A percentile compares a stretch with the other conserved stretches of the same genome.
Conservation (phyloP, 1,284 basidiomycete species). For the Rhodotorula sp. region DNA sequence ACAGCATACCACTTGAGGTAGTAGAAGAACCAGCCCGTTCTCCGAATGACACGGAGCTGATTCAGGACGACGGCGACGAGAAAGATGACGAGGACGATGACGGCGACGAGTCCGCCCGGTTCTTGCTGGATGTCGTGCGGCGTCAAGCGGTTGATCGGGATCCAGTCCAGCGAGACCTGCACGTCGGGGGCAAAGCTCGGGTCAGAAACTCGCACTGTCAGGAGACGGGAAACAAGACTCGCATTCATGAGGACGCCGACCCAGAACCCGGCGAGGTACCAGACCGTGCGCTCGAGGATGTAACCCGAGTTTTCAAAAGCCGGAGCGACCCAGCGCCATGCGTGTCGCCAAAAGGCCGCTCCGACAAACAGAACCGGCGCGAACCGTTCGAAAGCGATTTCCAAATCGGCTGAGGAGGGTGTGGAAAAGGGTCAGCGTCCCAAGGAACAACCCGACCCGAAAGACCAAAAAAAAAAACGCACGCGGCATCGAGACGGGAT, state of each 20-base stretch:
- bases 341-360: constrained; percentile 75
- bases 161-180: constrained; percentile 53
- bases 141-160: constrained; percentile 72
- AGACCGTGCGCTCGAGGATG: constrained; percentile 70
- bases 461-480: constrained; percentile 39
- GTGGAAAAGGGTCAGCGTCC: constrained; percentile 18
- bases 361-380: constrained; percentile 74
- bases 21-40: constrained; percentile 73
- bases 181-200: no score
- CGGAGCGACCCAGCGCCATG: constrained; percentile 72
- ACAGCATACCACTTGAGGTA: constrained; percentile 46
- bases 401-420: constrained; percentile 51
- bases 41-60: constrained; percentile 77
- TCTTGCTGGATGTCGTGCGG: constrained; percentile 67
- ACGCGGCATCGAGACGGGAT: constrained; percentile 69
- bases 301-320: constrained; percentile 59
- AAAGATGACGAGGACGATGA: constrained; percentile 68
- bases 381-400: constrained; percentile 70
- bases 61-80: constrained; percentile 61
- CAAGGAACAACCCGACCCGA: no score
- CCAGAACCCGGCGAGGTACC: constrained; percentile 79
- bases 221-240: constrained; percentile 57
- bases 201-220: not conserved
- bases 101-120: constrained; percentile 68
- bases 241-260: constrained; percentile 56